A percentile compares a stretch with the other conserved stretches of the same genome.
Evolutionary conservation across 768 basidiomycete genomes (phyloP).

Genomic region (Mycena polygramma): DNA sequence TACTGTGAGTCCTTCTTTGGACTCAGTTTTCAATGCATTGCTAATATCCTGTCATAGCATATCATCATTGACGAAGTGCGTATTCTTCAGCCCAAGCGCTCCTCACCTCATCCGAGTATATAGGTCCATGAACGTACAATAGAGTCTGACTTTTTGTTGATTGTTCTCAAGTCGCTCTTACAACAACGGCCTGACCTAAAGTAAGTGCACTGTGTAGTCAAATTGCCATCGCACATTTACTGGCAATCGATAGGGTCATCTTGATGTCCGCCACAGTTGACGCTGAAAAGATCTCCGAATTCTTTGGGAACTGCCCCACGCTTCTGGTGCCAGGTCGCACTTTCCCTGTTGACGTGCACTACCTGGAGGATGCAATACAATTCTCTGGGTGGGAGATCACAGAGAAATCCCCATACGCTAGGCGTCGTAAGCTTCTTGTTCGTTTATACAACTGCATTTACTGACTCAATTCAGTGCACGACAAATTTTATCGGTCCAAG

Average conservation of each 20-base stretch:
- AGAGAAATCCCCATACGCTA: constrained; percentile 86
- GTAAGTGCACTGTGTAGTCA: constrained; percentile 53
- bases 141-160: constrained; percentile 96
- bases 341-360: constrained; percentile 90
- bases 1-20: constrained; percentile 68
- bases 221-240: constrained; percentile 18
- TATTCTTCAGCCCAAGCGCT: constrained; percentile 9
- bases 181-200: constrained; percentile 86
- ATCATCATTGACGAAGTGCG: constrained; percentile 94
- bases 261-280: constrained; percentile 98
- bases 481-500: constrained; percentile 75
- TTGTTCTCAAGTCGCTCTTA: constrained; percentile 89
- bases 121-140: constrained; percentile 97
- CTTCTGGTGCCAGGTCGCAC: constrained; percentile 94
- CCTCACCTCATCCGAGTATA: background rate
- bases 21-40: background rate
- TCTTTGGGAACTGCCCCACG: constrained; percentile 89
- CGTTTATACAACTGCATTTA: constrained; percentile 5
- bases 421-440: constrained; percentile 63
- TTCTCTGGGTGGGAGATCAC: constrained; percentile 82
- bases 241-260: constrained; percentile 70
- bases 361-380: constrained; percentile 93
- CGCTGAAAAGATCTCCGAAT: constrained; percentile 88
- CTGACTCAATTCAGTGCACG: constrained; percentile 59
- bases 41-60: constrained; percentile 64